Base-by-base conservation (phyloP, 768 basidiomycete species). In the Termitomyces sp. region DNA sequence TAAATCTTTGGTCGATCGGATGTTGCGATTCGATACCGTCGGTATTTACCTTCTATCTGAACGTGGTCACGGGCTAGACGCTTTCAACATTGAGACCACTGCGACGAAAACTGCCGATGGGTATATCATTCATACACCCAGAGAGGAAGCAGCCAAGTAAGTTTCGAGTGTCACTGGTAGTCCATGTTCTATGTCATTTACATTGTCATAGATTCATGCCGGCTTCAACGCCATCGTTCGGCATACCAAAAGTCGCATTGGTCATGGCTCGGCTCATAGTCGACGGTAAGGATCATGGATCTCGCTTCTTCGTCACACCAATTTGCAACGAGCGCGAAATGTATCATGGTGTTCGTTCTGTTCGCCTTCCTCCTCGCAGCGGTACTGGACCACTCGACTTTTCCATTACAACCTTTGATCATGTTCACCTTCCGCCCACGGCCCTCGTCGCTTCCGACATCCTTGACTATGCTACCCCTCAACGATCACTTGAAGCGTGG, bases 41-140 rank as follows among this genome's bases (percentile, higher is more conserved):
- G 81, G 82, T 1, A 70, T 81, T 38, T 83, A 77, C 57, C 74
- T 82, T 43, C 66, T 83, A 38, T 76, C 78, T 0, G 83, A 83
- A 67, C 74, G 79, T 9, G 82, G 80, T 1, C 84, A 85, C 54
- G 83, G 82, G 12, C 65, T 84, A n/a, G 83, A 84, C 43, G 77
- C 81, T 1, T 77, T 80, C 59, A 82, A 85, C 59, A 75, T 84
- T 11, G 82, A 85, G 63, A 85, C 84, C 7, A 85, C 82, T 13
- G 84, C 81, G 11, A 81, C 77, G 0, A 73, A 73, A 53, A 78
- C 75, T 1, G 47, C 67, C 3, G 68, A 76, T 54, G 83, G 82
- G 2, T 84, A 78, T 56, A 71, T 81, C 40, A 74, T 85, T 33
- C 68, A 84, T 56, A 81, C 83, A 0, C 82, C 82, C 35, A 68